Base-by-base conservation (phyloP, 2,329 filamentous ascomycete genomes). In the Pyrenophora graminea region DNA sequence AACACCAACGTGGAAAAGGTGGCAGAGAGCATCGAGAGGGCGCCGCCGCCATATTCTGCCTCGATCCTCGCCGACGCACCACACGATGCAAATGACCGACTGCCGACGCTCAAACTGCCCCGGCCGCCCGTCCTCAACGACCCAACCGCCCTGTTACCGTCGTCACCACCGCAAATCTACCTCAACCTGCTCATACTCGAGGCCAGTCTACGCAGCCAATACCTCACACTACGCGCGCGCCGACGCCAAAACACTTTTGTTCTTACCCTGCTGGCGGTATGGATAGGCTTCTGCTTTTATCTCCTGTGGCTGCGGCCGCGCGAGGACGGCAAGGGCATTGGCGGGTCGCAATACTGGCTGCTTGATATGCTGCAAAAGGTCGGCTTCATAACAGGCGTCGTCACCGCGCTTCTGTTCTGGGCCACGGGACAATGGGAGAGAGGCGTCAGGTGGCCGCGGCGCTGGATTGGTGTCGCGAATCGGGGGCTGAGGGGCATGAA, bases 161-260 rank as follows among this genome's bases (percentile, higher is more conserved):
- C 89, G 69, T 91, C 90, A 13, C 92, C 92, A 39, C 90, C 91
- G 47, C 94, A 96, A 80, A 97, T 99, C 69, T 99, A 99, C 77
- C 86, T 99, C 66, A 99, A 99, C 75, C 87, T 99, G 19, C 84
- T 99, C 52, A 95, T 99, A 66, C 89, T 99, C 74, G 94, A 99
- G 74, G 91, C 91, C 41, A 96, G 91, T 4, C 80, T 99, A 31
- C 90, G 94, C 59, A 87, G 91, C 19, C 94, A 99, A 67, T 97
- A 95, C 75, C 85, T 99, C 49, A 90, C 91, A 56, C 82, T 97
- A 38, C 89, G 93, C 52, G 89, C 91, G 39, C 87, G 94, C 36
- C 84, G 91, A 40, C 87, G 94, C 13, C 90, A 97, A 66, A 93
- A 99, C 74, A 92, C 91, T 2, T 95, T 97, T 76, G 96, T 97